Evolutionary conservation across 345 rosid species (phyloP).

Genomic region (Orychophragmus violaceus): DNA sequence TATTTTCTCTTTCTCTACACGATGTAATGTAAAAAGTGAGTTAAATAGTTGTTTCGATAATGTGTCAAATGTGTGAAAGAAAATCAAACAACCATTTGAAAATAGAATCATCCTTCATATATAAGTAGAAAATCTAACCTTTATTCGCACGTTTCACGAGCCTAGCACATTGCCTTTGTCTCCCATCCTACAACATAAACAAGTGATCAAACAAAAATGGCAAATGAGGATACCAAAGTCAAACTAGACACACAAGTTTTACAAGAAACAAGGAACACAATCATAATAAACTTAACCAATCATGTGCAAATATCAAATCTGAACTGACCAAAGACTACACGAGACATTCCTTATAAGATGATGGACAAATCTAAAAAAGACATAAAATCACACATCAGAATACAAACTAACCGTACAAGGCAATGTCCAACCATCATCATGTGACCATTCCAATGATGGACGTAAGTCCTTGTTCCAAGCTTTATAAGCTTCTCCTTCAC

Average conservation of each 20-base stretch:
- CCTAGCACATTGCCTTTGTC: conserved; percentile 11
- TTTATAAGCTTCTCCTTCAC: conserved; percentile 7
- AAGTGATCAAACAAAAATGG: not conserved
- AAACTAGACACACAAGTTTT: not conserved
- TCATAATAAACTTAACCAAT: not conserved
- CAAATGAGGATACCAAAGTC: not conserved
- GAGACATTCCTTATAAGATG: not conserved
- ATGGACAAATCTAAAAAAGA: not conserved
- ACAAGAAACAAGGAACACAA: not conserved
- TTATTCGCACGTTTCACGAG: not conserved
- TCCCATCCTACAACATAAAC: conserved; percentile 9
- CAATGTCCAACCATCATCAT: conserved; percentile 16
- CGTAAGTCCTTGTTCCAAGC: conserved; percentile 9
- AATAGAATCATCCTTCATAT: not conserved
- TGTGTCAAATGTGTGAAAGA: not conserved
- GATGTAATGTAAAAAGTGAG: not conserved
- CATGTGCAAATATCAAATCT: not conserved
- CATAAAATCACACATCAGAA: not conserved
- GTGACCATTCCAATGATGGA: conserved; percentile 24
- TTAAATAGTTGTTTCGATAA: not conserved
- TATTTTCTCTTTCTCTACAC: not conserved
- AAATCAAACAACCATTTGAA: not conserved
- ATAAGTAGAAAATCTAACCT: conserved; percentile 7
- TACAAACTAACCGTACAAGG: conserved; percentile 22
- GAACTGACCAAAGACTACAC: not conserved